Percentiles rank a stretch among this genome's conserved stretches.
Conservation (phyloP, 345 rosid genomes). For the Anacardium occidentale region DNA sequence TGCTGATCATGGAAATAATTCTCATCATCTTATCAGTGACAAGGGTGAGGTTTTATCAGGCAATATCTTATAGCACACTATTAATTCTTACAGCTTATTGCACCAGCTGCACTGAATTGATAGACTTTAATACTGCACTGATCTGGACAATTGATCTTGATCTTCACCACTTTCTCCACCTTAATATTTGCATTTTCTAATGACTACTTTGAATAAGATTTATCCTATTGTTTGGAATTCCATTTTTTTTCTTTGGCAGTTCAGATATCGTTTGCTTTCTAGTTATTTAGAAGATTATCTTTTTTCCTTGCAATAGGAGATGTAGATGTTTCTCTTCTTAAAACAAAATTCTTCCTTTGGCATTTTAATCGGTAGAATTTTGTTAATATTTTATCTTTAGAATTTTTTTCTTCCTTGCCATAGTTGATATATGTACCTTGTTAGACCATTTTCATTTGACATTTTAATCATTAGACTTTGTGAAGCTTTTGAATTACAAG, state of each 20-base stretch:
- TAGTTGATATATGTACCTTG: not conserved
- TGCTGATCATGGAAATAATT: slow-evolving; percentile 56
- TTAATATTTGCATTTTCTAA: not conserved
- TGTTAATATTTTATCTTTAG: not conserved
- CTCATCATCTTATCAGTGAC: slow-evolving; percentile 47
- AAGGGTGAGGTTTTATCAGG: slow-evolving; percentile 43
- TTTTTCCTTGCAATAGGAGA: not conserved
- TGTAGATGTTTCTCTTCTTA: not conserved
- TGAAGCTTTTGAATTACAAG: not conserved
- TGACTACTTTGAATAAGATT: not conserved
- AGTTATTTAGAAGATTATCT: too few species aligned
- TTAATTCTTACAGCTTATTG: not conserved
- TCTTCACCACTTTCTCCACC: not conserved
- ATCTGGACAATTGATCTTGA: not conserved
- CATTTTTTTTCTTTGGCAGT: too few species aligned
- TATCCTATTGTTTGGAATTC: too few species aligned
- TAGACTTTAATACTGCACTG: not conserved
- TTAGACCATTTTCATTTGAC: not conserved
- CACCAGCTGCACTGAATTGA: slow-evolving; percentile 4
- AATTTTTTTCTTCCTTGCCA: not conserved
- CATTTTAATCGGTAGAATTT: not conserved
- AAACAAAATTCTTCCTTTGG: not conserved
- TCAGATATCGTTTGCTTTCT: not conserved
- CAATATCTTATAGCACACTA: not conserved
- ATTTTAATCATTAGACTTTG: not conserved